phyloP scores from a whole-genome alignment of 2,329 filamentous ascomycete species.

The Fusarium solani-melongenae region DNA sequence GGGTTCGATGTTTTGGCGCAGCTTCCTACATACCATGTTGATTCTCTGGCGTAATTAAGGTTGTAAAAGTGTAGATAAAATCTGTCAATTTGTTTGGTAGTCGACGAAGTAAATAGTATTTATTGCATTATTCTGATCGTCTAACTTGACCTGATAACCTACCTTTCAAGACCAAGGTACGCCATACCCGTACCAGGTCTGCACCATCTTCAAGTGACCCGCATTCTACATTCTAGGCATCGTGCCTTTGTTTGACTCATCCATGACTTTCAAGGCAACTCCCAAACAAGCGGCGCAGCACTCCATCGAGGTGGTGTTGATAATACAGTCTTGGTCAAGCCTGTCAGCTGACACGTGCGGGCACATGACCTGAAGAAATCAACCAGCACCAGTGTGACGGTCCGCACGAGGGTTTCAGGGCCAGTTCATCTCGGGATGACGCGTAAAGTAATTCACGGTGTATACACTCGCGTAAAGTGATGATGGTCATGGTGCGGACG shows the following conservation, averaged over 20 bases:
- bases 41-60: slow-evolving; percentile 44
- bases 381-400: neutral
- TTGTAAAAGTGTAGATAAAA: slow-evolving; percentile 34
- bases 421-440: neutral
- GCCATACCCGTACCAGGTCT: neutral
- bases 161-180: neutral
- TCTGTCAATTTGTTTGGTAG: slow-evolving; percentile 23
- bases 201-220: neutral
- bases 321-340: neutral
- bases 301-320: neutral
- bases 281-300: neutral
- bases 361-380: neutral
- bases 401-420: neutral
- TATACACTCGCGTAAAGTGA: neutral
- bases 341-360: neutral
- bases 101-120: slow-evolving; percentile 5
- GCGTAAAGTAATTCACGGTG: neutral
- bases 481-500: neutral
- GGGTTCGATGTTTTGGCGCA: slow-evolving; percentile 86
- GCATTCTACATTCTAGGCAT: neutral
- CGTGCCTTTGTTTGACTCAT: neutral
- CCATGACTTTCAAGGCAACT: neutral
- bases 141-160: neutral
- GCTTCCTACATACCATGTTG: slow-evolving; percentile 63
- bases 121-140: neutral